phyloP scores from a whole-genome alignment of 176 grass and related monocot genomes.

The Hordeum vulgare region MorexV3_pseudomolecules_assembly NC_058524.1:157134396-157134895 shows the following conservation, averaged over 20 bases:
- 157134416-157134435: not conserved
- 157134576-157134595: not conserved
- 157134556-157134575: not conserved
- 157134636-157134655: too few relatives aligned
- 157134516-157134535: too few relatives aligned
- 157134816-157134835: too few relatives aligned
- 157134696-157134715: too few relatives aligned
- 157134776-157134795: too few relatives aligned
- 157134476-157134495: not conserved
- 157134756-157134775: not conserved
- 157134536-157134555: not conserved
- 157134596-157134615: not conserved
- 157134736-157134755: not conserved
- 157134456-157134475: not conserved
- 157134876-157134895: too few relatives aligned
- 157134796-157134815: too few relatives aligned
- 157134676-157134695: too few relatives aligned
- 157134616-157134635: too few relatives aligned
- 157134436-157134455: not conserved
- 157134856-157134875: too few relatives aligned
- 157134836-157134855: too few relatives aligned
- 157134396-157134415: not conserved
- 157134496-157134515: not conserved
- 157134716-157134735: not conserved
- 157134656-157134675: too few relatives aligned